A percentile compares a stretch with the other conserved stretches of the same genome.
Evolutionary conservation across 2,329 filamentous ascomycete species (phyloP).

Genomic region (Rachicladosporium sp.): DNA sequence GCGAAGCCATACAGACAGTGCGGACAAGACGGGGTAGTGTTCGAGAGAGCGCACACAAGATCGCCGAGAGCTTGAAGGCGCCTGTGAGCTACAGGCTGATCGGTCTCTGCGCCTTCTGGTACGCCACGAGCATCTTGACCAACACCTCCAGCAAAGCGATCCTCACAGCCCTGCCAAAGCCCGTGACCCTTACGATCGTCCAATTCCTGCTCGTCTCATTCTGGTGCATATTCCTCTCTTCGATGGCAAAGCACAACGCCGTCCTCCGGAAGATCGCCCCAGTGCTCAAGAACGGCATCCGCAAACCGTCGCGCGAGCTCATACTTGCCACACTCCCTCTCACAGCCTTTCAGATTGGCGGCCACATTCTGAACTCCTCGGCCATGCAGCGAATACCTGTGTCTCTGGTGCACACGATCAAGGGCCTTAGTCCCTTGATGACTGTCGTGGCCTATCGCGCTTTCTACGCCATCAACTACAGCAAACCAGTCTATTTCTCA

Average conservation of each 20-base stretch:
- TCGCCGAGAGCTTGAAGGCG: constrained; percentile 80
- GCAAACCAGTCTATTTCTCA: constrained; percentile 69
- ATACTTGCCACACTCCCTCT: constrained; percentile 81
- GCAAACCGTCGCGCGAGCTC: constrained; percentile 66
- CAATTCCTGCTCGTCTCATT: constrained; percentile 89
- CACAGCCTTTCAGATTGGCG: constrained; percentile 82
- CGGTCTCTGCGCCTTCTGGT: constrained; percentile 83
- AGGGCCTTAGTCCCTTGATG: constrained; percentile 88
- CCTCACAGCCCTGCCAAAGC: constrained; percentile 78
- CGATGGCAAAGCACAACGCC: constrained; percentile 62
- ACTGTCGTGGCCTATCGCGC: constrained; percentile 88
- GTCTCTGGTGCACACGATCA: constrained; percentile 95
- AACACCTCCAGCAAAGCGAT: constrained; percentile 98
- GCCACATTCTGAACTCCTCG: constrained; percentile 86
- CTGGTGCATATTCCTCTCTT: constrained; percentile 72
- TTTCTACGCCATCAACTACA: constrained; percentile 80
- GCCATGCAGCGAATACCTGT: constrained; percentile 92
- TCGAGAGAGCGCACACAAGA: constrained; percentile 83
- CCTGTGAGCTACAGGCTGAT: constrained; percentile 80
- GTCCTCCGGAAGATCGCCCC: constrained; percentile 58
- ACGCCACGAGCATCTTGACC: constrained; percentile 85
- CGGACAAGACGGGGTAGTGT: constrained; percentile 71
- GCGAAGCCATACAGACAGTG: constrained; percentile 73
- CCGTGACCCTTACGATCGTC: constrained; percentile 78
- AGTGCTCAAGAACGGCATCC: constrained; percentile 72